Base-by-base conservation (phyloP, 352 stramenopile genomes). In the Globisporangium alternatum region DNA sequence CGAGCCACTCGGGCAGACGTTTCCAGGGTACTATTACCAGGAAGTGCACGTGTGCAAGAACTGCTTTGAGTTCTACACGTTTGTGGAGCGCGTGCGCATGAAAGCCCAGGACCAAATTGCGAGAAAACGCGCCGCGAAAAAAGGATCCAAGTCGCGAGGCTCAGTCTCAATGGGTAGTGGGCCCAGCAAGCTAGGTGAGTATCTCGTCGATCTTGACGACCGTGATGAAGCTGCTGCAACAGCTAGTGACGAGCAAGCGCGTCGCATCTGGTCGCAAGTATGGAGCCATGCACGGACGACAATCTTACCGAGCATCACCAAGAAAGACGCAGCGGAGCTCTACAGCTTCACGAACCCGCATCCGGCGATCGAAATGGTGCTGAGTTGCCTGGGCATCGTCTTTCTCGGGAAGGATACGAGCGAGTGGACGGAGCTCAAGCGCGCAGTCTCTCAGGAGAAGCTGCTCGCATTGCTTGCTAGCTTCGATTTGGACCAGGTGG, bases 1-100 rank as follows among this genome's bases (percentile, higher is more conserved):
- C 22, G 84, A 95, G 47, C 80, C 83, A 0, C 76, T 95, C 0
- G 86, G 84, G 6, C 62, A 83, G 55, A 88, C 77, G 0, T 95
- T 93, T 60, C 86, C 86, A 7, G 85, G 86, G 0, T 92, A 93
- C 51, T 95, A 91, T 59, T 95, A 95, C 60, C 83, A 91, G 64
- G 72, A 93, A 19, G 79, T 91, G 12, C 81, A 88, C 25, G 83
- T 95, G 2, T 95, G 86, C 44, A 60, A 45, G 19, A 88, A 92
- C 58, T 95, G 86, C 70, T 95, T 90, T 60, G 74, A 76, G 41
- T 78, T 95, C 48, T 95, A 95, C 65, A 88, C 71, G 33, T 74
- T 95, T 13, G 68, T 95, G 12, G 86, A 93, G 59, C 69, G 78
- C 28, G 83, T 90, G 9, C 81, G 86, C 15, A 89, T 90, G 78